Evolutionary conservation across 2,329 filamentous ascomycete species (phyloP), one percentile per base, ranked within the genome.

Genomic region (Aspergillus sp.): DNA sequence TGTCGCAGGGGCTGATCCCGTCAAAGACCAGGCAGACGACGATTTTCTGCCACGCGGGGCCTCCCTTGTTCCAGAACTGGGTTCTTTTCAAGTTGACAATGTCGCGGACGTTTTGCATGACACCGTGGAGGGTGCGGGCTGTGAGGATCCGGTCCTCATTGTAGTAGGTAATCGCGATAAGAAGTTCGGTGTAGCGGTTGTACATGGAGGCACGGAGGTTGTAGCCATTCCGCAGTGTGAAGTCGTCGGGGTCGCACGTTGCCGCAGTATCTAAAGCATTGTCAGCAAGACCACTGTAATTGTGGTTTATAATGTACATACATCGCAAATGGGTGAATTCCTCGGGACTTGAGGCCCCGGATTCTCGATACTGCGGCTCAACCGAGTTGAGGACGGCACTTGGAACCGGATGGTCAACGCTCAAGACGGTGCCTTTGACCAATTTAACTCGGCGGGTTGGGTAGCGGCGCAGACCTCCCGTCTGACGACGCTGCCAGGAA

Each of bases 61-160:
- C 95, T 68, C 95, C 95, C 80, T 96, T 96, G 81, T 98, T 97
- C 95, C 95, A 99, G 81, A 99, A 99, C 68, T 96, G 93, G 26
- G 95, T 97, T 79, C 96, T 97, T 80, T 98, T 98, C 62, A 98
- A 83, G 79, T 97, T 98, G 71, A 98, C 93, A 72, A 99, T 98
- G 69, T 99, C 95, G 61, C 93, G 89, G 68, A 98, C 95, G 75
- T 98, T 98, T 76, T 97, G 93, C 95, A 99, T 98, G 53, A 96
- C 93, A 81, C 93, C 92, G 76, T 98, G 95, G 55, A 98, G 82
- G 0, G 95, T 99, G 78, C 95, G 88, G 48, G 93, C 84, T 34
- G 95, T 90, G 63, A 99, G 82, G 24, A 90, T 87, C 83, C 98
- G 98, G 81, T 98, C 95, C 83, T 98, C 95, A 80, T 98, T 98